phyloP scores from a whole-genome alignment of 768 basidiomycete species.

The Xanthoconium purpureum region DNA sequence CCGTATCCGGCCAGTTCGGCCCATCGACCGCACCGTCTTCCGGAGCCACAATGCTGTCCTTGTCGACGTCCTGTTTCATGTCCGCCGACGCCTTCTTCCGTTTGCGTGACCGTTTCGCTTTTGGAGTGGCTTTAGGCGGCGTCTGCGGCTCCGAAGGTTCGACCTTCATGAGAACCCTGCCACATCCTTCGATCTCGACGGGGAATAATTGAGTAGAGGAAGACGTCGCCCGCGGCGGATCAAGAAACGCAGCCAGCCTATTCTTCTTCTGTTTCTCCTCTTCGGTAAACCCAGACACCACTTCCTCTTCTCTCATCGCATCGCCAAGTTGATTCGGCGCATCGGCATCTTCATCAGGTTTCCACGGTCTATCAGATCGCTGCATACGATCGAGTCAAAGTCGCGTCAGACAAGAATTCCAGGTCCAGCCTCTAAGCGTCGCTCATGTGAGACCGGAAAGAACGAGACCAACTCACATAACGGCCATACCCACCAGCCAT shows the following conservation, averaged over 20 bases:
- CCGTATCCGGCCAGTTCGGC: constrained; percentile 76
- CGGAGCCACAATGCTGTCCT: constrained; percentile 11
- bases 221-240: constrained; percentile 33
- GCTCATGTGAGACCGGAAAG: constrained; percentile 1
- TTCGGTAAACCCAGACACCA: constrained; percentile 36
- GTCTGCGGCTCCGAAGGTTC: constrained; percentile 38
- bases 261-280: constrained; percentile 65
- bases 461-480: constrained; percentile 49
- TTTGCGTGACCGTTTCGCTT: constrained; percentile 46
- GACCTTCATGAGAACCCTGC: constrained; percentile 65
- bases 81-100: constrained; percentile 45
- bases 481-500: constrained; percentile 80
- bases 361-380: constrained; percentile 28
- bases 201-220: constrained; percentile 48
- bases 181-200: constrained; percentile 64
- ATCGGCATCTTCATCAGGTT: constrained; percentile 15
- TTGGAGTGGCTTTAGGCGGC: constrained; percentile 28
- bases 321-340: constrained; percentile 10
- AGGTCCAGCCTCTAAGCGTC: background rate
- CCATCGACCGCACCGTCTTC: constrained; percentile 39
- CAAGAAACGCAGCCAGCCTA: constrained; percentile 66
- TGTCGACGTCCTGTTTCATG: constrained; percentile 15
- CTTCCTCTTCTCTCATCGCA: constrained; percentile 11
- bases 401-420: constrained; percentile 13
- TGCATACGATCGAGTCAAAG: constrained; percentile 8